These are phyloP conservation scores for Physcomitrium patens DNA, from an alignment of 225 moss, liverwort and hornwort species.

Conservation along the genomic window DNA sequence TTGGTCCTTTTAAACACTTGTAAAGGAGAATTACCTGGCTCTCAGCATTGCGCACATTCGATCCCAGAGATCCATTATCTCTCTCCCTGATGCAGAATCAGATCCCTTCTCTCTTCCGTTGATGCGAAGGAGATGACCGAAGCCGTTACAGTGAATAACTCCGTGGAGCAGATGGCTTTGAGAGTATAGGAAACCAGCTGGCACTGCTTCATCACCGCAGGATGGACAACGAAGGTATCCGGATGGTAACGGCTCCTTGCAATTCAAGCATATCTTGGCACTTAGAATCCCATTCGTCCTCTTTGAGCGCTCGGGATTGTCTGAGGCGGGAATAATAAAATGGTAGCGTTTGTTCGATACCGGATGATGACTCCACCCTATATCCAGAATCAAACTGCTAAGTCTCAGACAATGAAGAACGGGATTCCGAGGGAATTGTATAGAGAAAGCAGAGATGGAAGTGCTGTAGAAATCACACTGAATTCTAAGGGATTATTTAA, in stretches of 20 bases:
- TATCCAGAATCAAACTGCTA: background rate
- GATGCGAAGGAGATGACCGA: conserved; percentile 91
- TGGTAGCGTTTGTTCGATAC: conserved; percentile 96
- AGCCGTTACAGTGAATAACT: conserved; percentile 97
- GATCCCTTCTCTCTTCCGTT: conserved; percentile 97
- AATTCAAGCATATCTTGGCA: conserved; percentile 87
- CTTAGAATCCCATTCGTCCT: conserved; percentile 65
- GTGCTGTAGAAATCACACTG: background rate
- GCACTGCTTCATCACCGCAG: conserved; percentile 90
- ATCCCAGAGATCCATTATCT: conserved; percentile 99
- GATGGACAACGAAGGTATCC: conserved; percentile 83
- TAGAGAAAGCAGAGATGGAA: background rate
- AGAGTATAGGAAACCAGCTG: conserved; percentile 80
- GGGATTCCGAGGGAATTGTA: too few species aligned
- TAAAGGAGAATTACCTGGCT: conserved; percentile 63
- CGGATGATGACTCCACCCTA: conserved; percentile 99
- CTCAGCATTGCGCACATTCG: conserved; percentile 98
- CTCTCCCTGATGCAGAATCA: conserved; percentile 88
- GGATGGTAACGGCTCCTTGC: conserved; percentile 81
- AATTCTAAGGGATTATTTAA: background rate
- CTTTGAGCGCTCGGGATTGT: conserved; percentile 82
- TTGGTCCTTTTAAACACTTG: background rate
- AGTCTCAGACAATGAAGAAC: too few species aligned
- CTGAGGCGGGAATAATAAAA: conserved; percentile 93
- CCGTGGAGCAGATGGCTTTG: conserved; percentile 99